Evolutionary conservation across 371 early-diverging fungal genomes (phyloP).

Genomic region (Entomophthora muscae): DNA sequence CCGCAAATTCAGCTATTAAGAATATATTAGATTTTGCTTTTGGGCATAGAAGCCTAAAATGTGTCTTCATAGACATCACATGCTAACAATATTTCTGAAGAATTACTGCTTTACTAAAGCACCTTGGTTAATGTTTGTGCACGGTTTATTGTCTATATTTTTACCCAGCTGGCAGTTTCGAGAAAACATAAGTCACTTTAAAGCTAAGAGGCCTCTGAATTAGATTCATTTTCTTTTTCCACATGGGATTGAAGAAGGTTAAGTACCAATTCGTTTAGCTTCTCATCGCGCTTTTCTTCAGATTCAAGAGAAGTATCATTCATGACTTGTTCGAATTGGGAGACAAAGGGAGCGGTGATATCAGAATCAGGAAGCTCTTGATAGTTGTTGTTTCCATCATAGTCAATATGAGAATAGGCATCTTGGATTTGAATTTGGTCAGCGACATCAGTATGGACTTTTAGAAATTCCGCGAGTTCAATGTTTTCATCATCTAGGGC

Average conservation of each 20-base stretch:
- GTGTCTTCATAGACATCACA: too few species aligned
- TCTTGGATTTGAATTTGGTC: background rate
- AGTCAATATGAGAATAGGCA: background rate
- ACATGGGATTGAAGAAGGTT: background rate
- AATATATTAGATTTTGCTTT: too few species aligned
- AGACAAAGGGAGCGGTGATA: background rate
- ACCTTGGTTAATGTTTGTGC: too few species aligned
- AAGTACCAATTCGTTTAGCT: conserved; percentile 5
- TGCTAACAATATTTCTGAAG: too few species aligned
- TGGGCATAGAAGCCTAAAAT: too few species aligned
- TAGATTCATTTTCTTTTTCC: background rate
- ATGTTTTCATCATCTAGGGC: conserved; percentile 3
- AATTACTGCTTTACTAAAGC: too few species aligned
- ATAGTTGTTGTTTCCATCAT: background rate
- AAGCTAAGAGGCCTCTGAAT: too few species aligned
- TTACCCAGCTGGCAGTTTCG: too few species aligned
- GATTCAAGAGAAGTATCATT: background rate
- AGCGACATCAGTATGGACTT: background rate
- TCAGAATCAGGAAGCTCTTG: background rate
- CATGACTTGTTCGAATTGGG: conserved; percentile 1
- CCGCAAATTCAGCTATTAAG: too few species aligned
- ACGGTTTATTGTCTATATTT: too few species aligned
- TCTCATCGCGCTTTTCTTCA: conserved; percentile 1
- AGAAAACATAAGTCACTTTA: too few species aligned
- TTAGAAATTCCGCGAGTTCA: conserved; percentile 1